Base-by-base conservation (phyloP, 1,284 basidiomycete genomes). In the Apiotrichum gracile region DNA sequence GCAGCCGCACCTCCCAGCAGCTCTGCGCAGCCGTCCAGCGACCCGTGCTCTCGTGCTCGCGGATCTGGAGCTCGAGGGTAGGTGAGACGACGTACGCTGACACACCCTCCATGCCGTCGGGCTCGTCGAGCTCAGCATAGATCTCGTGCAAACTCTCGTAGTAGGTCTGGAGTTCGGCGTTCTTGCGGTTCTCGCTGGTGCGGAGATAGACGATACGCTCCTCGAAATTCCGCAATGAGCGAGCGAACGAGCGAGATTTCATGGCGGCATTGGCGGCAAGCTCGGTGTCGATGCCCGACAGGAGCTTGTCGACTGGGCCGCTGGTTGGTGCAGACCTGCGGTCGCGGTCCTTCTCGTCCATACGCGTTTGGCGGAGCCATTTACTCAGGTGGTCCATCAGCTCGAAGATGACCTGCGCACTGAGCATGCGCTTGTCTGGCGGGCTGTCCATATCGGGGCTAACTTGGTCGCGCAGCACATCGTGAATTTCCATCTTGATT, bases 91-190 rank as follows among this genome's bases (percentile, higher is more conserved):
- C 89, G 57, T 87, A 77, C 1, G 88, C 86, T 0, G 96, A 97
- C 25, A 98, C 83, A 0, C 96, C 96, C 75, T 97, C 93, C 96
- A 99, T 99, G 13, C 96, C 96, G 74, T 99, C 96, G 0, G 96
- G 96, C 70, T 99, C 93, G 68, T 99, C 93, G 5, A 99, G 80
- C 53, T 90, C 83, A 14, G 96, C 88, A 71, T 99, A 99, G 59
- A 98, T 96, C 69, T 96, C 85, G 67, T 99, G 96, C 35, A 98
- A 78, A 29, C 85, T 83, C 67, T 98, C 96, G 67, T 91, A 97
- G 70, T 91, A 87, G 1, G 77, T 78, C 49, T 91, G 84, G 1
- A 92, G 77, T 21, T 87, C 81, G 44, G 77, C 71, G 33, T 60
- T 61, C 12, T 54, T 55, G 21, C 77, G 71, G 1, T 78, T 74